Evolutionary conservation across 2,329 filamentous ascomycete species (phyloP).

Genomic region (Rutstroemia sp.): DNA sequence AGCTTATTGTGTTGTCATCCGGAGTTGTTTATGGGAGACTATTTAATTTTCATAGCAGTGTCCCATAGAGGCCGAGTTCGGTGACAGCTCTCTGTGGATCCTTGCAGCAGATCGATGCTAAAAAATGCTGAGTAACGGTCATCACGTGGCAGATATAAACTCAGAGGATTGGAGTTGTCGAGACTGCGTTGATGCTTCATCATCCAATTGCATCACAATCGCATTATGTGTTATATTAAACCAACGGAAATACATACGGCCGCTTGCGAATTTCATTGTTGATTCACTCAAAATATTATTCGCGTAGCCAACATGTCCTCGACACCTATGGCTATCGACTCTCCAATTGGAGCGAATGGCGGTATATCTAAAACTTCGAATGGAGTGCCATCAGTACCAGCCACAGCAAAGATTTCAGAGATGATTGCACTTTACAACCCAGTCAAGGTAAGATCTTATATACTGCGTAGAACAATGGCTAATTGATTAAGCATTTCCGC

Average conservation of each 20-base stretch:
- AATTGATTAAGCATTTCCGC: conserved; percentile 45
- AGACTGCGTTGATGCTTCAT: not conserved
- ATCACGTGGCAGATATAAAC: conserved; percentile 1
- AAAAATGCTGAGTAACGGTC: not conserved
- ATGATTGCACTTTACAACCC: conserved; percentile 72
- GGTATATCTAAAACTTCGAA: conserved; percentile 10
- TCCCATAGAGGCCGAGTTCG: conserved; percentile 2
- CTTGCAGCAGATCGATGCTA: conserved; percentile 4
- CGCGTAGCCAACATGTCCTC: conserved; percentile 20
- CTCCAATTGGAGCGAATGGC: conserved; percentile 24
- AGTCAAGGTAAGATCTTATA: conserved; percentile 53
- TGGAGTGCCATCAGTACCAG: conserved; percentile 17
- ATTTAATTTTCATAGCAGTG: conserved; percentile 3
- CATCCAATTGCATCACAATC: not conserved
- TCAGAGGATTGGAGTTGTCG: not conserved
- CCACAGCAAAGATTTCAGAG: conserved; percentile 61
- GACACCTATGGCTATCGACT: conserved; percentile 29
- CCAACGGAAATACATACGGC: not conserved
- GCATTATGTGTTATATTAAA: not conserved
- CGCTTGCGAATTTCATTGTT: not conserved
- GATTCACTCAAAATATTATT: not conserved
- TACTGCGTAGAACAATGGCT: conserved; percentile 9
- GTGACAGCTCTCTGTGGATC: not conserved
- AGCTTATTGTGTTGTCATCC: conserved; percentile 2
- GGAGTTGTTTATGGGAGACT: not conserved